A percentile compares a stretch with the other conserved stretches of the same genome.
These are phyloP conservation scores for Metarhizium sp. DNA, from an alignment of 2,329 filamentous ascomycete species.

Conservation along the genomic window DNA sequence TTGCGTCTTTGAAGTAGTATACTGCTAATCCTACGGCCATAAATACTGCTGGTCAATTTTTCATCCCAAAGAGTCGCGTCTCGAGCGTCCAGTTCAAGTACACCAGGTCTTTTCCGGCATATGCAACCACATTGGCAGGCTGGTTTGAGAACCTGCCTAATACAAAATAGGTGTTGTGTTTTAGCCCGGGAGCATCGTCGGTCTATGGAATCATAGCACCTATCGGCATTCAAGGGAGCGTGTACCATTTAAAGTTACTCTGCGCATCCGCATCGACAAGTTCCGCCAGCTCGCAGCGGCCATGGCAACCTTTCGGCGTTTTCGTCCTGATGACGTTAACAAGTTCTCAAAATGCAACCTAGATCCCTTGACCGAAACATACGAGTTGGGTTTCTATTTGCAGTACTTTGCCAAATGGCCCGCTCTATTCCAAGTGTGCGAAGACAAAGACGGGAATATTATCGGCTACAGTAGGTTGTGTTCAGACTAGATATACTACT, in stretches of 20 bases:
- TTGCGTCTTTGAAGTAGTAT: too few relatives aligned
- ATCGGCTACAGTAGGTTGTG: conserved; percentile 75
- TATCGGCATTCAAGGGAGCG: too few relatives aligned
- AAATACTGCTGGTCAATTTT: too few relatives aligned
- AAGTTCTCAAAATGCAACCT: conserved; percentile 91
- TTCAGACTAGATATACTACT: conserved; percentile 3
- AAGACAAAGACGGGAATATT: conserved; percentile 78
- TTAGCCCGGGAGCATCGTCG: too few relatives aligned
- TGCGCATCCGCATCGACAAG: not conserved
- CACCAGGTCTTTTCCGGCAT: not conserved
- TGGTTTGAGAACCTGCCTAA: not conserved
- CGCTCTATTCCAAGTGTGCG: conserved; percentile 83
- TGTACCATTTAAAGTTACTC: not conserved
- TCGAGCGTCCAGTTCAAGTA: not conserved
- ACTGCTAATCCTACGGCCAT: too few relatives aligned
- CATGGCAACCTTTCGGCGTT: conserved; percentile 81
- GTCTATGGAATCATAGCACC: too few relatives aligned
- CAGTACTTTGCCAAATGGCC: conserved; percentile 96
- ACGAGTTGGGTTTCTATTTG: conserved; percentile 90
- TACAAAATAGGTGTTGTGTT: not conserved
- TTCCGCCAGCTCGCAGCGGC: not conserved
- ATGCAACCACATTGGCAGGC: not conserved
- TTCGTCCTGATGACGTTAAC: conserved; percentile 76
- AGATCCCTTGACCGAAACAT: conserved; percentile 95
- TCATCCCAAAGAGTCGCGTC: not conserved